These are phyloP conservation scores for Coniochaeta hoffmannii DNA, from an alignment of 2,329 filamentous ascomycete species.

Conservation along the genomic window DNA sequence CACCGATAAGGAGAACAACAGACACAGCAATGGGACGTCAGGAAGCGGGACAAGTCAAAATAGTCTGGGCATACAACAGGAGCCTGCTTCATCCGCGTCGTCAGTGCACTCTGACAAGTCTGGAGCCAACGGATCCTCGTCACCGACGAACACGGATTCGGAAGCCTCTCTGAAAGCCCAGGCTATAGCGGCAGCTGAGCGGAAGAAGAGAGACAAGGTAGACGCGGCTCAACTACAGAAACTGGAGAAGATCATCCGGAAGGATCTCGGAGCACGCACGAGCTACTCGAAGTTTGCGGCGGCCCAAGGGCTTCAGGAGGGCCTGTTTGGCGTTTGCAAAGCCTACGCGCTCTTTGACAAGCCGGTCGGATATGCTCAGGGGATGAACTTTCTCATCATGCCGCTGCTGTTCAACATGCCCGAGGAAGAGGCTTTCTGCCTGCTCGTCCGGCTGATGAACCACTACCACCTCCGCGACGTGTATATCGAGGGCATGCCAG, in stretches of 20 bases:
- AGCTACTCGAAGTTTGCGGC: conserved; percentile 96
- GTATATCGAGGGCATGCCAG: conserved; percentile 94
- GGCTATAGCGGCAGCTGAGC: conserved; percentile 55
- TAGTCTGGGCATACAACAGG: conserved; percentile 53
- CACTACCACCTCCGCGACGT: conserved; percentile 89
- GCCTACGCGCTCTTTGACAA: conserved; percentile 95
- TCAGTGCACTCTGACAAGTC: conserved; percentile 77
- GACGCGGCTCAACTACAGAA: conserved; percentile 67
- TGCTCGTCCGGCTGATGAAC: conserved; percentile 92
- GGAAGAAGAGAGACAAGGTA: conserved; percentile 72
- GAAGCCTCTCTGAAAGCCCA: conserved; percentile 62
- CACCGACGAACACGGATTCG: conserved; percentile 50
- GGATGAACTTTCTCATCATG: conserved; percentile 98
- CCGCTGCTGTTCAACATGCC: conserved; percentile 96
- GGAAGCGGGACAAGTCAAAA: conserved; percentile 46
- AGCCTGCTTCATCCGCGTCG: conserved; percentile 72
- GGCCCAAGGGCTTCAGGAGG: conserved; percentile 84
- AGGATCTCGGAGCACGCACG: conserved; percentile 84
- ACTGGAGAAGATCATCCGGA: conserved; percentile 84
- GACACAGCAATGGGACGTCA: conserved; percentile 46
- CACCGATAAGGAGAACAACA: conserved; percentile 69
- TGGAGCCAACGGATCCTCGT: conserved; percentile 45
- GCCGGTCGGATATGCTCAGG: conserved; percentile 90
- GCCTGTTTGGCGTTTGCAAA: conserved; percentile 92
- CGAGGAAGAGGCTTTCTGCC: conserved; percentile 91